Conservation (phyloP, 2,329 filamentous ascomycete species). For the Claviceps sorghi region DNA sequence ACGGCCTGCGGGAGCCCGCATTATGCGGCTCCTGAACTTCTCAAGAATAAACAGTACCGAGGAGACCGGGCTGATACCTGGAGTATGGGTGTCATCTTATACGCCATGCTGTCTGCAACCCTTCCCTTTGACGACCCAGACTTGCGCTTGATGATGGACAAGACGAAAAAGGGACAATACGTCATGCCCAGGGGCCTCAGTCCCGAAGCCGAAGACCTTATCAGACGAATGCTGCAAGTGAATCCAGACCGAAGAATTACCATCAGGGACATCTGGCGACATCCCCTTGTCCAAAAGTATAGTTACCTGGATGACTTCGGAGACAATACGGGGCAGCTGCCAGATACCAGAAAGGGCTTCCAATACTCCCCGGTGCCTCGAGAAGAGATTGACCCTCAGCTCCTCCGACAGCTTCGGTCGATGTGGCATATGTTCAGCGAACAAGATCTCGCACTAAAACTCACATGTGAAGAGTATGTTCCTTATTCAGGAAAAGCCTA, state of each 20-base stretch:
- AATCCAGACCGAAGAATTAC: slow-evolving; percentile 67
- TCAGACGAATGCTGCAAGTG: slow-evolving; percentile 63
- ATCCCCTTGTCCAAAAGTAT: slow-evolving; percentile 76
- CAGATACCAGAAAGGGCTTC: slow-evolving; percentile 46
- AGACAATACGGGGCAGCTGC: slow-evolving; percentile 35
- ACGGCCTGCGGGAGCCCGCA: slow-evolving; percentile 94
- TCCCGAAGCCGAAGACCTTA: slow-evolving; percentile 59
- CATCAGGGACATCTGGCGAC: slow-evolving; percentile 70
- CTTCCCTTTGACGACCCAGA: slow-evolving; percentile 68
- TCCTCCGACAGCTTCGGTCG: slow-evolving; percentile 73
- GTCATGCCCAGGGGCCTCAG: slow-evolving; percentile 49
- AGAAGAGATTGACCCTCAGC: slow-evolving; percentile 62
- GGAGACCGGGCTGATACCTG: slow-evolving; percentile 85
- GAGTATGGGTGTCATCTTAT: slow-evolving; percentile 85
- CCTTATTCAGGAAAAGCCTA: not conserved
- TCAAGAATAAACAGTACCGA: slow-evolving; percentile 61
- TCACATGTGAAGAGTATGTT: slow-evolving; percentile 51
- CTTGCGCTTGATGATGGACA: slow-evolving; percentile 45
- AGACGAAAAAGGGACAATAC: slow-evolving; percentile 45
- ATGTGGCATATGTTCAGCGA: slow-evolving; percentile 81
- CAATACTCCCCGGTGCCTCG: slow-evolving; percentile 42
- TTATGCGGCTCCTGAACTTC: slow-evolving; percentile 87
- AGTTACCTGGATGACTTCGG: slow-evolving; percentile 57
- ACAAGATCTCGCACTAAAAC: slow-evolving; percentile 51
- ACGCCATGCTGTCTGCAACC: slow-evolving; percentile 68